phyloP scores from a whole-genome alignment of 208 protist species.

The Trichomonas vaginalis region DNA sequence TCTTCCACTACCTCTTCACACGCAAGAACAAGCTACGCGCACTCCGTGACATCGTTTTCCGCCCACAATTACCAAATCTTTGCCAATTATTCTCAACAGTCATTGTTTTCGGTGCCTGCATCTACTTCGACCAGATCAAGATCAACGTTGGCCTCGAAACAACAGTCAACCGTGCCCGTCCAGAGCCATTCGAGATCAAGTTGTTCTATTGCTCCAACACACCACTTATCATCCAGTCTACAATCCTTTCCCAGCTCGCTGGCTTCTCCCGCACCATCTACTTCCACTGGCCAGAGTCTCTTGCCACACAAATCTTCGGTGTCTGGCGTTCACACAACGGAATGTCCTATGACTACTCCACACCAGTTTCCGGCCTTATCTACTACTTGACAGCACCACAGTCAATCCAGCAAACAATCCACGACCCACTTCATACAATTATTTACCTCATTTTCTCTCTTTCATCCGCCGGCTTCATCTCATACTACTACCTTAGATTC shows the following conservation, averaged over 20 bases:
- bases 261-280: not conserved
- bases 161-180: not conserved
- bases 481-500: not conserved
- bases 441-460: not conserved
- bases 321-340: not conserved
- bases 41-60: conserved; percentile 95
- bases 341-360: not conserved
- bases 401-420: not conserved
- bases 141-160: conserved; percentile 61
- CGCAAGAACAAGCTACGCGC: conserved; percentile 58
- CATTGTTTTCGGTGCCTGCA: conserved; percentile 92
- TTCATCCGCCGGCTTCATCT: not conserved
- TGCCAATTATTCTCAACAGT: conserved; percentile 96
- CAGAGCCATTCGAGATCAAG: conserved; percentile 91
- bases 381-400: not conserved
- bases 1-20: conserved; percentile 82
- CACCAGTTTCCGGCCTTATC: not conserved
- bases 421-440: not conserved
- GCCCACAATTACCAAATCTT: conserved; percentile 94
- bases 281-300: not conserved
- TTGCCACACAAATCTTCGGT: not conserved
- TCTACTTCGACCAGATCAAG: conserved; percentile 98
- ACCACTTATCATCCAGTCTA: conserved; percentile 96
- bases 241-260: not conserved
- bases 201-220: conserved; percentile 99